phyloP scores from a whole-genome alignment of 2,329 filamentous ascomycete species.

The Rhynchosporium agropyri region DNA sequence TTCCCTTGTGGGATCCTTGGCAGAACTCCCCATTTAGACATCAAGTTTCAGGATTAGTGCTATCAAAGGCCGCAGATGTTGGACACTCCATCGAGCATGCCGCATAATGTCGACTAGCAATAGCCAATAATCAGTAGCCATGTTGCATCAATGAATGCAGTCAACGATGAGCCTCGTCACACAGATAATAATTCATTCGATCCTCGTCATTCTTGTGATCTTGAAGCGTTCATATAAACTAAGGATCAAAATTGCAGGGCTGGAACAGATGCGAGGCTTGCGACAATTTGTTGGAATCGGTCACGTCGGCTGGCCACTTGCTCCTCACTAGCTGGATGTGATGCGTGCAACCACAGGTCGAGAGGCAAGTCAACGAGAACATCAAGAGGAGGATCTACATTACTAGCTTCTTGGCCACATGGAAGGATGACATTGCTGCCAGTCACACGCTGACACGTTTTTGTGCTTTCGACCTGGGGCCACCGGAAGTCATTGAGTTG shows the following conservation, averaged over 20 bases:
- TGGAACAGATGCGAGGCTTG: too few species aligned
- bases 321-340: constrained; percentile 3
- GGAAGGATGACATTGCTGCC: background rate
- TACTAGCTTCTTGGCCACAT: background rate
- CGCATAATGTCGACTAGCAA: constrained; percentile 15
- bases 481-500: too few species aligned
- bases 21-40: background rate
- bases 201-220: background rate
- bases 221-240: background rate
- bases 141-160: constrained; percentile 8
- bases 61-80: constrained; percentile 1
- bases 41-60: background rate
- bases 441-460: too few species aligned
- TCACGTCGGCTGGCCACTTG: background rate
- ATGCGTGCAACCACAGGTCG: constrained; percentile 5
- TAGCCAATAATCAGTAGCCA: constrained; percentile 9
- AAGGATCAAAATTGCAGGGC: too few species aligned
- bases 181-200: background rate
- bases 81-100: background rate
- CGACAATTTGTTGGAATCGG: background rate
- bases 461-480: too few species aligned
- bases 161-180: background rate
- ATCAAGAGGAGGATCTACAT: background rate
- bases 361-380: constrained; percentile 11
- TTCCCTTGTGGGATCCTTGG: background rate